Percentiles rank a stretch among this genome's conserved stretches.
Conservation (phyloP, 179 eudicot species). For the Carnegiea gigantea region DNA sequence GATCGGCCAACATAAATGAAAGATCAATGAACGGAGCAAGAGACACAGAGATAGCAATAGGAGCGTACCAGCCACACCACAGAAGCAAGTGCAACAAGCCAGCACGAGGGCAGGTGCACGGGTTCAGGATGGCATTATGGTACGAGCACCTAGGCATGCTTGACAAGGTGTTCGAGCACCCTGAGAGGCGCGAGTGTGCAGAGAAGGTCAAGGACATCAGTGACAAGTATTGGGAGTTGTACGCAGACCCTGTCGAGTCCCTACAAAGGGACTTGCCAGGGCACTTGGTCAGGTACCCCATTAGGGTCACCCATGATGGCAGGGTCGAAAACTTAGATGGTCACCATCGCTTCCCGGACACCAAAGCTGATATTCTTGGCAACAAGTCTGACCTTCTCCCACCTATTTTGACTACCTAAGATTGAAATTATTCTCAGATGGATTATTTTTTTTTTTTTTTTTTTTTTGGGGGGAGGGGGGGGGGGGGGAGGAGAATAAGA, state of each 20-base stretch:
- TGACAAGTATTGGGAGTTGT: slow-evolving; percentile 58
- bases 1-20: slow-evolving; percentile 65
- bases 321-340: slow-evolving; percentile 44
- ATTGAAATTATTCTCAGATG: not conserved
- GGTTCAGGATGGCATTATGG: slow-evolving; percentile 64
- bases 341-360: slow-evolving; percentile 58
- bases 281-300: slow-evolving; percentile 55
- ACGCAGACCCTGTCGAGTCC: slow-evolving; percentile 33
- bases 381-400: slow-evolving; percentile 46
- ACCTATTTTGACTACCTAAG: slow-evolving; percentile 58
- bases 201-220: slow-evolving; percentile 48
- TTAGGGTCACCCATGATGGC: slow-evolving; percentile 47
- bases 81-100: slow-evolving; percentile 31
- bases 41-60: slow-evolving; percentile 66
- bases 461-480: too few species aligned
- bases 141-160: slow-evolving; percentile 61
- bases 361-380: slow-evolving; percentile 52
- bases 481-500: too few species aligned
- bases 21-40: slow-evolving; percentile 70
- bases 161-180: slow-evolving; percentile 41
- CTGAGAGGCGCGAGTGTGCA: slow-evolving; percentile 43
- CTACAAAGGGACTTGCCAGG: slow-evolving; percentile 54
- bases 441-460: too few species aligned
- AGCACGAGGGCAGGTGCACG: slow-evolving; percentile 53
- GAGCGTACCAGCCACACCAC: slow-evolving; percentile 58